These are phyloP conservation scores for Ogataea haglerorum DNA, from an alignment of 805 yeast genomes.

Conservation along the genomic window DNA sequence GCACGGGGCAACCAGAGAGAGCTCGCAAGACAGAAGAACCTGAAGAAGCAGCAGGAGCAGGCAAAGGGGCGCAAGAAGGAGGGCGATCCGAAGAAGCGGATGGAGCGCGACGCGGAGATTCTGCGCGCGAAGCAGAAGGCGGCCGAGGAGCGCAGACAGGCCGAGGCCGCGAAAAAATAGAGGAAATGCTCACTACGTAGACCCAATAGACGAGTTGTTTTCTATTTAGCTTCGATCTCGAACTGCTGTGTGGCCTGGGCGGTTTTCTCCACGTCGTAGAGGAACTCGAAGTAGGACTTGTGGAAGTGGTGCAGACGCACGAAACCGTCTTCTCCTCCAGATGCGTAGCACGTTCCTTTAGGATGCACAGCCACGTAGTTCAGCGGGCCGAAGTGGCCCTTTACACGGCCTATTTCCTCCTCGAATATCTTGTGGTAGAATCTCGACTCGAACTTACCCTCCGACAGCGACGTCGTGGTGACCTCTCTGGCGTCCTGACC, in stretches of 20 bases:
- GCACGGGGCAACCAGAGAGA: conserved; percentile 97
- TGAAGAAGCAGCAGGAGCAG: conserved; percentile 70
- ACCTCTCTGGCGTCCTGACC: conserved; percentile 99
- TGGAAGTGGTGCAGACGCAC: conserved; percentile 93
- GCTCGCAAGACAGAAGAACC: conserved; percentile 82
- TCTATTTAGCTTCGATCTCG: conserved; percentile 18
- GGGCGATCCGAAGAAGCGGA: conserved; percentile 83
- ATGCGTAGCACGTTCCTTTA: conserved; percentile 86
- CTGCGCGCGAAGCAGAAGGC: conserved; percentile 85
- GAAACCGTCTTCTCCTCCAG: conserved; percentile 98
- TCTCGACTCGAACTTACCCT: conserved; percentile 96
- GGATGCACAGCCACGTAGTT: conserved; percentile 94
- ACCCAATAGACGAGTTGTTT: background rate
- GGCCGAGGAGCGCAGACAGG: conserved; percentile 48
- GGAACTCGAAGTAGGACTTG: conserved; percentile 87
- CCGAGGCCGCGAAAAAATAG: conserved; percentile 29
- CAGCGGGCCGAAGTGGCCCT: conserved; percentile 99
- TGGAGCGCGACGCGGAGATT: conserved; percentile 87
- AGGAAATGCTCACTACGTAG: background rate
- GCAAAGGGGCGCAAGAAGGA: conserved; percentile 58
- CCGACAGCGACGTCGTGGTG: conserved; percentile 90
- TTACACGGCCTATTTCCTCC: conserved; percentile 95
- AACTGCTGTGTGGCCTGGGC: conserved; percentile 42
- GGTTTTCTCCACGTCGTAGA: conserved; percentile 86
- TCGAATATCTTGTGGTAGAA: conserved; percentile 92